Percentiles rank a stretch among this genome's conserved stretches.
phyloP scores from a whole-genome alignment of 176 grass and related monocot species.

The Carex kokanica region DNA sequence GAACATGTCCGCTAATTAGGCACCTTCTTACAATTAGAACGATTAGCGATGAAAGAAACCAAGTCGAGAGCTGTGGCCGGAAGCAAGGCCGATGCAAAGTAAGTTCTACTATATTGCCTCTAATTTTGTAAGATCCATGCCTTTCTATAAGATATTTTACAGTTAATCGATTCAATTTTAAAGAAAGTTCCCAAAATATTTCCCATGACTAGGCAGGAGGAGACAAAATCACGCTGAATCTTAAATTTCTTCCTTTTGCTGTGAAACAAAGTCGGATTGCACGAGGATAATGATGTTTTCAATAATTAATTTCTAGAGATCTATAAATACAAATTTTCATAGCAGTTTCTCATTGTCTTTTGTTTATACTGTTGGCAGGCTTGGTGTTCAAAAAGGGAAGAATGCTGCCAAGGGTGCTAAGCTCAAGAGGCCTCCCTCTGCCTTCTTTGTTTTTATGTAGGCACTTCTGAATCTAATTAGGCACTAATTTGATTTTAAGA shows the following conservation, averaged over 20 bases:
- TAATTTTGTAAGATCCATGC: not conserved
- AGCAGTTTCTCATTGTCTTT: not conserved
- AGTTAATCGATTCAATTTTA: not conserved
- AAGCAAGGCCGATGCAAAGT: slow-evolving; percentile 32
- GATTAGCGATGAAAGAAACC: slow-evolving; percentile 31
- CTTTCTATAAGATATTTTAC: not conserved
- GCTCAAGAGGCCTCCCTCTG: slow-evolving; percentile 46
- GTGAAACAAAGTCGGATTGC: not conserved
- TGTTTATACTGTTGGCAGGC: slow-evolving; percentile 5
- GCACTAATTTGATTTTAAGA: not conserved
- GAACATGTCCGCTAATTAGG: not conserved
- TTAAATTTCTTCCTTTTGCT: not conserved
- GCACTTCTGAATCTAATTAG: not conserved
- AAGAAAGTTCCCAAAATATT: not conserved
- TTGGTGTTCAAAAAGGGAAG: slow-evolving; percentile 31
- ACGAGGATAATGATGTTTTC: not conserved
- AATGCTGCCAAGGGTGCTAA: slow-evolving; percentile 32
- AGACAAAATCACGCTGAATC: not conserved
- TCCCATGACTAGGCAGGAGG: not conserved
- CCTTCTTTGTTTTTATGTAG: slow-evolving; percentile 55
- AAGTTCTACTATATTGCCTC: not conserved
- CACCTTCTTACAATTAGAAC: not conserved
- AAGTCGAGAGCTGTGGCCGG: slow-evolving; percentile 10
- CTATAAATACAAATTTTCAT: not conserved
- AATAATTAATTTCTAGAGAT: not conserved